Percentiles rank a stretch among this genome's conserved stretches.
Evolutionary conservation across 164 flowering plant genomes (phyloP).

Genomic region (Protea cynaroides): DNA sequence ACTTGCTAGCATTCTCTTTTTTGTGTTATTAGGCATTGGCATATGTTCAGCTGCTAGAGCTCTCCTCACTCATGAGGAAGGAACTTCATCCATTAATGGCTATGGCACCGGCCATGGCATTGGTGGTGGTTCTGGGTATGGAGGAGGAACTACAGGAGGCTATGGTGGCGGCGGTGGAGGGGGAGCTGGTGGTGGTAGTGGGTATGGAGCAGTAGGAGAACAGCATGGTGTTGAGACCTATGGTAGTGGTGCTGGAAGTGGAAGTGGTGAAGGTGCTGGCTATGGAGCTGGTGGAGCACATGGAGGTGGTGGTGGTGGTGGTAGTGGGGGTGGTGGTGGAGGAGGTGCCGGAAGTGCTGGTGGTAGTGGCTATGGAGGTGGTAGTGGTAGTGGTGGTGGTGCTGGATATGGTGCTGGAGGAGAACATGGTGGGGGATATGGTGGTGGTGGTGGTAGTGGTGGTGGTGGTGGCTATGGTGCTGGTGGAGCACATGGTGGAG

Average conservation of each 20-base stretch:
- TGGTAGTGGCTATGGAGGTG: too few species aligned
- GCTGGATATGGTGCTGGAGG: too few species aligned
- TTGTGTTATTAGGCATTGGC: conserved; percentile 19
- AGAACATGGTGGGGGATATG: too few species aligned
- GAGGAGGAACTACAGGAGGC: conserved; percentile 3
- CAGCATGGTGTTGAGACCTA: too few species aligned
- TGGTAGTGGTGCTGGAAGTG: too few species aligned
- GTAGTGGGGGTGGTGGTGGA: too few species aligned
- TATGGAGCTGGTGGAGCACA: too few species aligned
- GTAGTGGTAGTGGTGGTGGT: too few species aligned
- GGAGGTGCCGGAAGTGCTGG: too few species aligned
- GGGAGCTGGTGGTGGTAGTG: conserved; percentile 7
- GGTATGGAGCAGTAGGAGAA: too few species aligned
- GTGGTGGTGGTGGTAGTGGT: not conserved
- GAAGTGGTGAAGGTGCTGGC: too few species aligned
- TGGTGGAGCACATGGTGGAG: not conserved
- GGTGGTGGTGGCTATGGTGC: conserved; percentile 14
- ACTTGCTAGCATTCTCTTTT: conserved; percentile 11
- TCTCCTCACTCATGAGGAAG: conserved; percentile 21
- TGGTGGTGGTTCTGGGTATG: conserved; percentile 10
- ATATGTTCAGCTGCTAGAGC: conserved; percentile 26
- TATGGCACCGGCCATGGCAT: conserved; percentile 10
- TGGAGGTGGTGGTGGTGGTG: too few species aligned
- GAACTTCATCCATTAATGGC: not conserved
- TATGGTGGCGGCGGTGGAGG: conserved; percentile 7